Percentiles rank a stretch among this genome's conserved stretches.
Conservation (phyloP, 2,329 filamentous ascomycete species). For the Cordyceps tenuipes region DNA sequence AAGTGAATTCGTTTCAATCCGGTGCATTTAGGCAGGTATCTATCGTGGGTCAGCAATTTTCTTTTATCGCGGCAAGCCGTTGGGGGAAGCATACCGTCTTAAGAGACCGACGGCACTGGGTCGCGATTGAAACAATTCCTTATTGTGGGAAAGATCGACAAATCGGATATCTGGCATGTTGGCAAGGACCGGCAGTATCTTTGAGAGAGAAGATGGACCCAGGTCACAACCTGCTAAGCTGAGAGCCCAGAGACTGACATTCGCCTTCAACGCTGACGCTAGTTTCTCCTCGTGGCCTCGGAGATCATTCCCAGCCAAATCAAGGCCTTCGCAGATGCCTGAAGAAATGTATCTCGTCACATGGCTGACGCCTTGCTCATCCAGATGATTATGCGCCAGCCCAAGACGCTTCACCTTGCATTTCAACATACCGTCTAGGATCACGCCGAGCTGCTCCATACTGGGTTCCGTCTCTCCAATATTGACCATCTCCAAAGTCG, state of each 20-base stretch:
- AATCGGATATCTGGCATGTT: slow-evolving; percentile 70
- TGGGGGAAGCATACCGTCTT: slow-evolving; percentile 53
- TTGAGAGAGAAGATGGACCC: slow-evolving; percentile 60
- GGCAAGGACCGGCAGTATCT: slow-evolving; percentile 65
- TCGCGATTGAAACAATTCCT: slow-evolving; percentile 62
- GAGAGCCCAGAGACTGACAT: slow-evolving; percentile 64
- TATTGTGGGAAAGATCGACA: slow-evolving; percentile 88
- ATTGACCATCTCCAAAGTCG: slow-evolving; percentile 72
- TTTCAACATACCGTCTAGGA: slow-evolving; percentile 75
- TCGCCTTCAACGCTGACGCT: slow-evolving; percentile 41
- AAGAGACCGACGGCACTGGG: slow-evolving; percentile 69
- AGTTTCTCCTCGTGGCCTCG: slow-evolving; percentile 46
- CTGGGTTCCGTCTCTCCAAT: slow-evolving; percentile 71
- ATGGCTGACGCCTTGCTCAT: slow-evolving; percentile 64
- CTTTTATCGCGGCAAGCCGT: neutral
- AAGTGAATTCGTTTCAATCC: slow-evolving; percentile 79
- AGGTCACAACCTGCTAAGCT: slow-evolving; percentile 83
- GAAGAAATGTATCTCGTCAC: slow-evolving; percentile 68
- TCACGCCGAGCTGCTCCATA: slow-evolving; percentile 59
- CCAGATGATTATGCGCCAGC: slow-evolving; percentile 73
- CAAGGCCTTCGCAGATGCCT: slow-evolving; percentile 76
- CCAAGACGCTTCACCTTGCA: slow-evolving; percentile 73
- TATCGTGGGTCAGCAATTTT: slow-evolving; percentile 19
- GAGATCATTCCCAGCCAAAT: slow-evolving; percentile 77
- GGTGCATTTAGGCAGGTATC: slow-evolving; percentile 70